Evolutionary conservation across 805 yeast genomes (phyloP), one percentile per base, ranked within the genome.

Genomic region (Saccharomycopsis babjevae): DNA sequence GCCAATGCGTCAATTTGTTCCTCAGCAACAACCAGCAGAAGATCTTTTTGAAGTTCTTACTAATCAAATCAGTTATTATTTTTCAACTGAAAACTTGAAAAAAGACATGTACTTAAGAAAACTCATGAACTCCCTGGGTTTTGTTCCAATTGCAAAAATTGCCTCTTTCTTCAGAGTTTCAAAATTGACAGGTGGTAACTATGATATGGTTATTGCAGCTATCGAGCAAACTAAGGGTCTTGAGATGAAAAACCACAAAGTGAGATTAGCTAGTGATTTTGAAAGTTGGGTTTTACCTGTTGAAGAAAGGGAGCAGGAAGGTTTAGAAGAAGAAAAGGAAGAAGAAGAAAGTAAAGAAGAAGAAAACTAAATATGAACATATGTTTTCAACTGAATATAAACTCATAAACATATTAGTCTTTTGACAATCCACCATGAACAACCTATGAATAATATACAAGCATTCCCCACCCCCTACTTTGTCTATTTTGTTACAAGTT

Each of bases 41-140:
- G 54, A 50, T 32, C 61, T 36, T 36, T 25, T 61, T 30, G 28
- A 50, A 16, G 58, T 61, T 20, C 57, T 61, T 25, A 70, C 80
- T 5, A 72, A 71, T 72, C 98, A 92, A 77, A 77, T 93, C 58
- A 94, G 89, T 70, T 94, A 94, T 77, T 94, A 94, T 73, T 88
- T 94, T 75, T 85, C 96, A 38, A 78, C 85, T 58, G 96, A 90
- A 68, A 94, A 94, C 74, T 79, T 94, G 73, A 78, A 86, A 67
- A 88, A 90, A 74, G 99, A 94, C 74, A 76, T 86, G 58, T 94
- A 75, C 70, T 77, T 94, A 73, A 83, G 97, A 73, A 81, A 83
- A 66, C 89, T 88, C 68, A 88, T 93, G 94, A 82, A 85, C 72
- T 70, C 80, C 55, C 77, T 82, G 62, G 97, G 97, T 32, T 84